These are phyloP conservation scores for Rugonectria rugulosa DNA, from an alignment of 2,329 filamentous ascomycete genomes.

Conservation along the genomic window DNA sequence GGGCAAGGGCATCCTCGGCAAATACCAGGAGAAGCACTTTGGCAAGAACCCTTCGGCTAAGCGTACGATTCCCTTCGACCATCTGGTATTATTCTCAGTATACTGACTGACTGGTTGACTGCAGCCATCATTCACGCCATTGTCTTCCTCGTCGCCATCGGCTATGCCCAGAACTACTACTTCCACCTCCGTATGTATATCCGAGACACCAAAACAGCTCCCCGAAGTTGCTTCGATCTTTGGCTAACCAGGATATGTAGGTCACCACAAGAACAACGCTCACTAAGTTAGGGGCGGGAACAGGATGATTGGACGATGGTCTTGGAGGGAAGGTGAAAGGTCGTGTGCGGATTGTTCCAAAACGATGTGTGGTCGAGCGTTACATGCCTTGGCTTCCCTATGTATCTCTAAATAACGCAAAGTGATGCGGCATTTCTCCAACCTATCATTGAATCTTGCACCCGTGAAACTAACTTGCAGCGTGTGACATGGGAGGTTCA, in stretches of 20 bases:
- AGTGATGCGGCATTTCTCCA: slow-evolving; percentile 38
- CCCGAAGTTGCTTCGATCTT: slow-evolving; percentile 3
- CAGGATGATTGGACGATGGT: slow-evolving; percentile 34
- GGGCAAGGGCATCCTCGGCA: slow-evolving; percentile 81
- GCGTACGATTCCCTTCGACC: slow-evolving; percentile 68
- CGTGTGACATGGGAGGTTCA: too few species aligned
- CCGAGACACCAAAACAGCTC: not conserved
- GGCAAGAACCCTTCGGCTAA: slow-evolving; percentile 89
- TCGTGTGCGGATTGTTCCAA: slow-evolving; percentile 54
- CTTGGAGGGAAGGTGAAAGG: slow-evolving; percentile 36
- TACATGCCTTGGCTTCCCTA: slow-evolving; percentile 47
- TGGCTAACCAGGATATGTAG: slow-evolving; percentile 56
- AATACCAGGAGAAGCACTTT: slow-evolving; percentile 93
- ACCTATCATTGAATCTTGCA: not conserved
- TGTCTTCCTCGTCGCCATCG: slow-evolving; percentile 77
- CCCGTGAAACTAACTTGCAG: not conserved
- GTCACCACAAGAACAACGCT: slow-evolving; percentile 99
- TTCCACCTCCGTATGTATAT: slow-evolving; percentile 92
- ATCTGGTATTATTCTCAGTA: slow-evolving; percentile 13
- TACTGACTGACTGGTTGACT: slow-evolving; percentile 23
- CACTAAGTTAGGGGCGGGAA: slow-evolving; percentile 68
- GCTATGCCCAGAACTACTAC: slow-evolving; percentile 99
- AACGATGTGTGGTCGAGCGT: slow-evolving; percentile 42
- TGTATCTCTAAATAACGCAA: slow-evolving; percentile 41
- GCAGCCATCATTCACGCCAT: slow-evolving; percentile 90